phyloP scores from a whole-genome alignment of 2,329 filamentous ascomycete species.

The Albifimbria verrucaria region DNA sequence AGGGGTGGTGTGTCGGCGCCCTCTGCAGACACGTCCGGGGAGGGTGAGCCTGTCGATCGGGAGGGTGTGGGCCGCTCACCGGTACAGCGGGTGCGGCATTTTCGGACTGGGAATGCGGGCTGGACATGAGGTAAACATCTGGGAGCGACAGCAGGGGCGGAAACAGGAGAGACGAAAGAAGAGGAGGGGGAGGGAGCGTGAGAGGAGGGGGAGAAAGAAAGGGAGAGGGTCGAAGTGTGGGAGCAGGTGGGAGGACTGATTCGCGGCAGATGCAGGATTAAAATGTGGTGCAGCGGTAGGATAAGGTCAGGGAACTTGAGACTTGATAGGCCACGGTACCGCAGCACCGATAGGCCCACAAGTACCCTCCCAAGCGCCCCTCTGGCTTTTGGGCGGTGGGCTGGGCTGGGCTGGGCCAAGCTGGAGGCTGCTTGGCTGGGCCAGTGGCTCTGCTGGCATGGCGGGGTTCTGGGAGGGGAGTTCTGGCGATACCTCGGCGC shows the following conservation, averaged over 20 bases:
- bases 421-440: too few relatives aligned
- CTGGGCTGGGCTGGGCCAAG: too few relatives aligned
- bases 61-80: conserved; percentile 29
- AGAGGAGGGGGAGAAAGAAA: conserved; percentile 11
- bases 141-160: conserved; percentile 21
- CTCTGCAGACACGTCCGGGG: conserved; percentile 13
- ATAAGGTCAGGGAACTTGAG: neutral
- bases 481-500: neutral
- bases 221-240: conserved; percentile 1
- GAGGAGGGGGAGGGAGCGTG: conserved; percentile 12
- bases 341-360: too few relatives aligned
- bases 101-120: conserved; percentile 45
- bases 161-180: conserved; percentile 14
- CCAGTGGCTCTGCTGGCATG: too few relatives aligned
- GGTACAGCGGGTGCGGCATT: conserved; percentile 51
- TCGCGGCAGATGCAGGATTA: conserved; percentile 15
- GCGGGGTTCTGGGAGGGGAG: neutral
- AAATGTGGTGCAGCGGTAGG: neutral
- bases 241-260: conserved; percentile 27
- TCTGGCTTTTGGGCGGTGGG: too few relatives aligned
- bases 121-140: conserved; percentile 60
- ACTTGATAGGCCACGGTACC: neutral
- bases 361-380: too few relatives aligned
- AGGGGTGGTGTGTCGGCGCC: conserved; percentile 5
- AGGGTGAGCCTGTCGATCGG: conserved; percentile 7